phyloP scores from a whole-genome alignment of 345 rosid genomes.

The Stellera chamaejasme region DNA sequence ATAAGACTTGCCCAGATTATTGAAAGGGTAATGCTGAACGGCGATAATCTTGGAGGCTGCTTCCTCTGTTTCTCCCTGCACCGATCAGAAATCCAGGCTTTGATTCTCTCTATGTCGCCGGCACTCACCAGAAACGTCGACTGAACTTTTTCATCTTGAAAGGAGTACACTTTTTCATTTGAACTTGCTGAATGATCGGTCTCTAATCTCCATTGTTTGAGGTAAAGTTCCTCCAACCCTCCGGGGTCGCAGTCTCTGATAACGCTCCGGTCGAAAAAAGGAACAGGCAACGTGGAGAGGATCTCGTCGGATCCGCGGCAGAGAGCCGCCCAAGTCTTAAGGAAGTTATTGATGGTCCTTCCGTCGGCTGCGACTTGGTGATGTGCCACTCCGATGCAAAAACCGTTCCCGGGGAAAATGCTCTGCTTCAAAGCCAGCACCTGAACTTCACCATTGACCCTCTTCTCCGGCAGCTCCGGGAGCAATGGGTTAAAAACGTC shows the following conservation, averaged over 20 bases:
- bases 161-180: neutral
- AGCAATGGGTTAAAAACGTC: too few species aligned
- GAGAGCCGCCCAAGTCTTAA: conserved; percentile 9
- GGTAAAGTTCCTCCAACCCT: neutral
- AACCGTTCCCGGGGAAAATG: neutral
- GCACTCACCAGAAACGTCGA: conserved; percentile 10
- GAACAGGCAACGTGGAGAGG: neutral
- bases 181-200: neutral
- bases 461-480: too few species aligned
- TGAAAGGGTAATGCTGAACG: conserved; percentile 5
- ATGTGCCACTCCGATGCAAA: conserved; percentile 5
- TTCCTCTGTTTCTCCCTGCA: conserved; percentile 1
- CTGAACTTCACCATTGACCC: neutral
- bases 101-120: conserved; percentile 4
- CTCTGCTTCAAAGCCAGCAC: neutral
- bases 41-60: conserved; percentile 2
- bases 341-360: conserved; percentile 6
- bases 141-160: neutral
- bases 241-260: neutral
- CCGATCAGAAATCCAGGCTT: neutral
- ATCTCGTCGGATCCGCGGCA: neutral
- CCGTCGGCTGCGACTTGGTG: conserved; percentile 8
- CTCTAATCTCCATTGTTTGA: neutral
- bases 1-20: conserved; percentile 1
- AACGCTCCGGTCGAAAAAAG: neutral